phyloP scores from a whole-genome alignment of 2,329 filamentous ascomycete genomes.

The Hymenoscyphus scutula region DNA sequence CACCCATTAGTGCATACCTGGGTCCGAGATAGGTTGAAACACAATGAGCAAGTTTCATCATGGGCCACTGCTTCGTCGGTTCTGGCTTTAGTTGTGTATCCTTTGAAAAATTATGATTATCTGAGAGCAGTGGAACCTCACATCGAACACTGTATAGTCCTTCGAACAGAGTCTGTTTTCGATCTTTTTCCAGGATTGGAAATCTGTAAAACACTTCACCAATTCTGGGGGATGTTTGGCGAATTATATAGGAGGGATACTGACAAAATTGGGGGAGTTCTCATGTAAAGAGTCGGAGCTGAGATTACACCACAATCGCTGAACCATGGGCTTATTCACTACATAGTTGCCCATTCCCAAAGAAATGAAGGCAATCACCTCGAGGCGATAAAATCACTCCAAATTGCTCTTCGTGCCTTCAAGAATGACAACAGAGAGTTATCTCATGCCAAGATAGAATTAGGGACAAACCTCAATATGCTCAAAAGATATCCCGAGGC shows the following conservation, averaged over 20 bases:
- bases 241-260: background rate
- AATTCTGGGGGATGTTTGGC: background rate
- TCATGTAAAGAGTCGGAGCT: background rate
- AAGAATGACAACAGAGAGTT: too few species aligned
- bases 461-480: too few species aligned
- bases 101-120: background rate
- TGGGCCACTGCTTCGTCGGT: background rate
- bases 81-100: background rate
- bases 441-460: too few species aligned
- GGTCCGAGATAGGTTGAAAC: conserved; percentile 14
- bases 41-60: background rate
- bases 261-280: background rate
- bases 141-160: background rate
- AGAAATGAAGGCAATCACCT: background rate
- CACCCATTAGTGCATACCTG: conserved; percentile 22
- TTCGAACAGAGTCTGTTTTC: background rate
- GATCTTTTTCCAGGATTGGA: background rate
- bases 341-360: background rate
- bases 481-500: too few species aligned
- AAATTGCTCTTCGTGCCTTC: background rate
- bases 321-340: background rate
- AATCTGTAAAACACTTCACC: background rate
- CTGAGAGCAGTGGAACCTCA: background rate
- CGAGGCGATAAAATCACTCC: background rate
- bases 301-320: background rate